Evolutionary conservation across 805 yeast genomes (phyloP).

Genomic region (Metschnikowia baotianmanensis): DNA sequence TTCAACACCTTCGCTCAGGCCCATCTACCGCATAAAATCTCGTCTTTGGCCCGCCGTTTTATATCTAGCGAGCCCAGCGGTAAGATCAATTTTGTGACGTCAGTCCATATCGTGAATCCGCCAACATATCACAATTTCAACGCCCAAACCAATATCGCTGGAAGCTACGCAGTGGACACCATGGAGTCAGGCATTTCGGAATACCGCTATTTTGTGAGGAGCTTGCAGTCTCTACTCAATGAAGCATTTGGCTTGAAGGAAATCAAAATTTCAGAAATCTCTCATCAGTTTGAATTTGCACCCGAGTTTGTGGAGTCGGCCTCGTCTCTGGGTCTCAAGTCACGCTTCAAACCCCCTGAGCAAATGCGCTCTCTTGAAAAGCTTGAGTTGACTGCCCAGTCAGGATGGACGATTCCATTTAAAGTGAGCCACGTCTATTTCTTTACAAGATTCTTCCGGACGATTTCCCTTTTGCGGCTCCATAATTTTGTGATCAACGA

Average conservation of each 20-base stretch:
- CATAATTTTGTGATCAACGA: constrained; percentile 50
- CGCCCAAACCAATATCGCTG: constrained; percentile 32
- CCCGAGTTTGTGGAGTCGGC: constrained; percentile 14
- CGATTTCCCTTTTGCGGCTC: constrained; percentile 42
- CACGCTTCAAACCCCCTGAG: constrained; percentile 18
- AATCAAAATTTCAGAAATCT: constrained; percentile 43
- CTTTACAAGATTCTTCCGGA: constrained; percentile 39
- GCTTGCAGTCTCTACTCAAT: constrained; percentile 35
- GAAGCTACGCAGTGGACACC: constrained; percentile 33
- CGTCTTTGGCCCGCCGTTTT: constrained; percentile 23
- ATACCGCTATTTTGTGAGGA: constrained; percentile 26
- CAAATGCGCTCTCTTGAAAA: constrained; percentile 26
- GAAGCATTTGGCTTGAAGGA: constrained; percentile 46
- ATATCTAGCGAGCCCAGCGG: constrained; percentile 27
- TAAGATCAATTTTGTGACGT: constrained; percentile 30
- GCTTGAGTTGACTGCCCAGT: constrained; percentile 41
- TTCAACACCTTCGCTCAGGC: constrained; percentile 37
- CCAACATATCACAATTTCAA: constrained; percentile 26
- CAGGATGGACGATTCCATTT: constrained; percentile 54
- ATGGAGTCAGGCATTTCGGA: constrained; percentile 16
- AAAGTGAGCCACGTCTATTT: constrained; percentile 43
- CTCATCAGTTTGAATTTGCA: constrained; percentile 48
- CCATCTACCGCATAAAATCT: constrained; percentile 27
- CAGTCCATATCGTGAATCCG: constrained; percentile 33
- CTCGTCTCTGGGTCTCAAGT: constrained; percentile 9